Evolutionary conservation across 1,284 basidiomycete species (phyloP).

Genomic region (Phellinidium pouzarii): DNA sequence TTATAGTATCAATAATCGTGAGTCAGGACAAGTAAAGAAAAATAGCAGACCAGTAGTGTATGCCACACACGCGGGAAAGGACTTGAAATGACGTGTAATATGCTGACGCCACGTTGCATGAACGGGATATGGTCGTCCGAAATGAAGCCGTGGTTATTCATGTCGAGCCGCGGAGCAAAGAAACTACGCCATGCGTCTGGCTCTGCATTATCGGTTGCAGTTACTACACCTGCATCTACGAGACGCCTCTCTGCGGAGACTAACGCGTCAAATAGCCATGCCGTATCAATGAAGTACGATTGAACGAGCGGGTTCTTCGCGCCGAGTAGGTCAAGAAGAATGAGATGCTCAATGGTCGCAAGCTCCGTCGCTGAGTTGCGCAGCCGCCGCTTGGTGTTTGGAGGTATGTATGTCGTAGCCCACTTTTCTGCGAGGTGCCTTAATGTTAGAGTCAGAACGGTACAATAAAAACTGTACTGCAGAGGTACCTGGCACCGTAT

Average conservation of each 20-base stretch:
- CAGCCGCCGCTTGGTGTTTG: slow-evolving; percentile 55
- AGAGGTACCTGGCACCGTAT: slow-evolving; percentile 80
- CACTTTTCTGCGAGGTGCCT: slow-evolving; percentile 86
- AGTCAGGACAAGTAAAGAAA: not conserved
- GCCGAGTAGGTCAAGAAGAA: slow-evolving; percentile 87
- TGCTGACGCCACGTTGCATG: slow-evolving; percentile 73
- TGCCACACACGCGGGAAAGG: slow-evolving; percentile 96
- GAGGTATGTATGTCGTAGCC: slow-evolving; percentile 60
- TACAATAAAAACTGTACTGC: not conserved
- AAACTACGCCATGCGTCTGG: slow-evolving; percentile 49
- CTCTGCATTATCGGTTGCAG: slow-evolving; percentile 35
- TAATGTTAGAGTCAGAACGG: slow-evolving; percentile 8
- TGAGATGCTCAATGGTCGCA: slow-evolving; percentile 80
- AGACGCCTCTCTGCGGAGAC: slow-evolving; percentile 61
- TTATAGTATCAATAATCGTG: not conserved
- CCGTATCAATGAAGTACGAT: slow-evolving; percentile 82
- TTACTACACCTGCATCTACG: slow-evolving; percentile 51
- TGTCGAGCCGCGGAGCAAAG: slow-evolving; percentile 46
- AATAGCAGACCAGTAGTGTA: slow-evolving; percentile 50
- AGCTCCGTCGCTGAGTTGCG: slow-evolving; percentile 55
- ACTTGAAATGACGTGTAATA: slow-evolving; percentile 86
- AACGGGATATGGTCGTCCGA: slow-evolving; percentile 97
- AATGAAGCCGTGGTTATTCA: slow-evolving; percentile 54
- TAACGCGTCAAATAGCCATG: slow-evolving; percentile 83
- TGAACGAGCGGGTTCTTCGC: slow-evolving; percentile 64